Evolutionary conservation across 306 rosid genomes (phyloP), one percentile per base, ranked within the genome.

Genomic region (Fagus crenata): DNA sequence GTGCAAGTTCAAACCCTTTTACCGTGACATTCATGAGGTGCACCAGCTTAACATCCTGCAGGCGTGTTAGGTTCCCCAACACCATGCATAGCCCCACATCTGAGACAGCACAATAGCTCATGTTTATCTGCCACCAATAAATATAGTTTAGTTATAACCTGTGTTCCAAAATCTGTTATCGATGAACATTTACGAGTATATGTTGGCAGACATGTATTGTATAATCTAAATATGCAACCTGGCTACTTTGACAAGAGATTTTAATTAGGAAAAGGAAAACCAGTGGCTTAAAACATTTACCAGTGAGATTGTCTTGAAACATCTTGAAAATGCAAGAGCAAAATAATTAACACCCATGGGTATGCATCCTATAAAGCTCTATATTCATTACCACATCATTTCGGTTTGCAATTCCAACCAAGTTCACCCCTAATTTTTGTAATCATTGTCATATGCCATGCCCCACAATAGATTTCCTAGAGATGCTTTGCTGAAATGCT

Each of bases 11-110:
- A 80, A 89, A 72, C 28, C 93, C 93, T 71, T 78, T 81, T 4
- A 84, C 59, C 6, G 86, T 85, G 72, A 86, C 90, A 67, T 80
- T 81, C 43, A 79, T 1, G 53, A 89, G 83, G 75, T 70, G 74
- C 49, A 89, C 93, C 78, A 89, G 81, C 75, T 89, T 89, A 9
- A 84, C 88, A 67, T 89, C 93, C 78, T 87, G 93, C 37, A 89
- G 93, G 72, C 93, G 88, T 42, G 87, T 82, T 72, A 89, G 84
- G 72, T 84, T 85, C 28, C 90, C 85, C 91, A 85, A 80, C 67
- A 89, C 76, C 84, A 84, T 70, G 85, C 86, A 85, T 81, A 89
- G 84, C 82, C 79, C 82, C 85, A 76, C 41, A 77, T 89, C 93
- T 7, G 93, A 85, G 39, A 89, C 85, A 6, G 59, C 70, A 74